Conservation (phyloP, 306 rosid genomes). For the Spatholobus suberectus region DNA sequence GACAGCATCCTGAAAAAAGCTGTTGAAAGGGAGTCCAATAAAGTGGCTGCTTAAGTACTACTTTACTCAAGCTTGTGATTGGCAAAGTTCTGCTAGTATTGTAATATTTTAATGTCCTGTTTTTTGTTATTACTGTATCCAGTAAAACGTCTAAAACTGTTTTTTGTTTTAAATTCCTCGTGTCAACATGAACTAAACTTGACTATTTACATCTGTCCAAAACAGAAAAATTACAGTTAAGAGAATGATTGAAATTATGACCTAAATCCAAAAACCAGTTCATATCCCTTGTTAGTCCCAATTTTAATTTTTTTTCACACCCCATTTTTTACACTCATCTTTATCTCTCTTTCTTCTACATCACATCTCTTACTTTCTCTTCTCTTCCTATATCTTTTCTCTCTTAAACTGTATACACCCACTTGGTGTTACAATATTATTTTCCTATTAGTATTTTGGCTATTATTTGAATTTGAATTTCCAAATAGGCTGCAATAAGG, state of each 20-base stretch:
- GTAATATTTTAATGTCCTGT: not conserved
- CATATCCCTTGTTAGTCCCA: not conserved
- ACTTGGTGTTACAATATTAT: not conserved
- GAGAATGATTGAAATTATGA: not conserved
- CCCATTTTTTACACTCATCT: not conserved
- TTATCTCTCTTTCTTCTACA: not conserved
- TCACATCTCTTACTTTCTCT: not conserved
- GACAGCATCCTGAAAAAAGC: constrained; percentile 69
- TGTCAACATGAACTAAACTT: not conserved
- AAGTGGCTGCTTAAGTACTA: constrained; percentile 35
- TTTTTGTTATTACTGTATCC: not conserved
- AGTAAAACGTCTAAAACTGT: not conserved
- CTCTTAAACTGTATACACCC: not conserved
- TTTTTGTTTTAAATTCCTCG: not conserved
- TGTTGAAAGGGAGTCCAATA: constrained; percentile 62
- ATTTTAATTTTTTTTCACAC: not conserved
- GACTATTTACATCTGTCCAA: not conserved
- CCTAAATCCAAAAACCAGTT: not conserved
- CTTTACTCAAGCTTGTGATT: not conserved
- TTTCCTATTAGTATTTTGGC: not conserved
- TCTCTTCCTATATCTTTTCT: not conserved
- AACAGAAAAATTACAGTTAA: not conserved
- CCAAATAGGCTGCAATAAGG: not conserved
- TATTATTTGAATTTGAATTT: not conserved
- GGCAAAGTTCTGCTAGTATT: not conserved